These are phyloP conservation scores for Rheum nobile DNA, from an alignment of 148 eudicot genomes.

Conservation along the genomic window DNA sequence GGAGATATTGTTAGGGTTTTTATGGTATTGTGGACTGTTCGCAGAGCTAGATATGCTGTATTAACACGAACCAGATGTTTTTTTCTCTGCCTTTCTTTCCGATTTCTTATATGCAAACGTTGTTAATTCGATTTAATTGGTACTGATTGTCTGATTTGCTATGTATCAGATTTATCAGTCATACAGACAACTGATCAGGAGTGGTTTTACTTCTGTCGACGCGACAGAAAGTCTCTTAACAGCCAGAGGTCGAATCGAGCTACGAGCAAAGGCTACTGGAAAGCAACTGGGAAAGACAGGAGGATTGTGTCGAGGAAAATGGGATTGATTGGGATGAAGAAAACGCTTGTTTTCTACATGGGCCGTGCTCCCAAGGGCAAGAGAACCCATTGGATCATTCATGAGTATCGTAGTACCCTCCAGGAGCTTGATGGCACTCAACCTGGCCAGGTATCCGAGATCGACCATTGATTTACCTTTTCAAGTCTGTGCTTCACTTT, in stretches of 20 bases:
- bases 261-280: slow-evolving; percentile 87
- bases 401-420: slow-evolving; percentile 75
- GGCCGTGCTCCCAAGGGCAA: slow-evolving; percentile 93
- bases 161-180: slow-evolving; percentile 48
- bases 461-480: not conserved
- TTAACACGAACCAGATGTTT: not conserved
- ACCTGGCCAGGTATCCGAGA: slow-evolving; percentile 67
- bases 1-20: not conserved
- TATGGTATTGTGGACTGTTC: not conserved
- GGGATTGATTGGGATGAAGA: slow-evolving; percentile 73
- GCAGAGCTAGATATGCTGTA: not conserved
- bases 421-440: slow-evolving; percentile 68
- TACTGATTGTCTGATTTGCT: not conserved
- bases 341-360: slow-evolving; percentile 77
- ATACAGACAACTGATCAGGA: slow-evolving; percentile 58
- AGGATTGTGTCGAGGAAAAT: slow-evolving; percentile 33
- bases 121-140: not conserved
- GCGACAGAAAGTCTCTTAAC: slow-evolving; percentile 79
- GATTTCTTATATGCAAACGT: not conserved
- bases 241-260: slow-evolving; percentile 88
- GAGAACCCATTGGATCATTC: slow-evolving; percentile 88
- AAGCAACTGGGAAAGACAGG: slow-evolving; percentile 95
- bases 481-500: not conserved
- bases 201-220: slow-evolving; percentile 94
- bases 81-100: not conserved